These are phyloP conservation scores for Patellaria atrata DNA, from an alignment of 495 filamentous ascomycete genomes.

Conservation along the genomic window DNA sequence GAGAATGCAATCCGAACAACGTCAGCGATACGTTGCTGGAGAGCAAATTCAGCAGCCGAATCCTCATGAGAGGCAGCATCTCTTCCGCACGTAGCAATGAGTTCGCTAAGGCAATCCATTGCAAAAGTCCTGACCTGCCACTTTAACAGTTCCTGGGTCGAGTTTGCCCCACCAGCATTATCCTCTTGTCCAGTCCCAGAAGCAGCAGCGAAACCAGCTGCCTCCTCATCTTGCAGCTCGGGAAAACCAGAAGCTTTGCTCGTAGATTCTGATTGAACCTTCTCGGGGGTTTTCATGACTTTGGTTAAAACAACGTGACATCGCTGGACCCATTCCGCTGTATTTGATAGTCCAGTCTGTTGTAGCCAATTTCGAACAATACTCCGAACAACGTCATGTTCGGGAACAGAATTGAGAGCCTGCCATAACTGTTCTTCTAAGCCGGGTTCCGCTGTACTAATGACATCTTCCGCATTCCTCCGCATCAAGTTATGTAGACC, in stretches of 20 bases:
- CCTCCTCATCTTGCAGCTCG: slow-evolving; percentile 89
- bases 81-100: slow-evolving; percentile 60
- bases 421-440: slow-evolving; percentile 90
- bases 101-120: slow-evolving; percentile 78
- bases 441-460: slow-evolving; percentile 53
- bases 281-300: slow-evolving; percentile 48
- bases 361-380: slow-evolving; percentile 84
- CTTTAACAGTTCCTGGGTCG: slow-evolving; percentile 72
- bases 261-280: slow-evolving; percentile 32
- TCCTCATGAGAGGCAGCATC: slow-evolving; percentile 54
- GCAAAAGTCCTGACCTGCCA: slow-evolving; percentile 96
- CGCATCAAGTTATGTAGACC: slow-evolving; percentile 93
- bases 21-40: slow-evolving; percentile 77
- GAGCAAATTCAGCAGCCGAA: slow-evolving; percentile 52
- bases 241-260: slow-evolving; percentile 39
- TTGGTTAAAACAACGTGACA: slow-evolving; percentile 83
- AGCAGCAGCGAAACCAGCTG: slow-evolving; percentile 77
- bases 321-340: slow-evolving; percentile 68
- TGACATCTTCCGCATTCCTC: slow-evolving; percentile 64
- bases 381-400: slow-evolving; percentile 60
- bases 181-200: slow-evolving; percentile 51
- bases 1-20: slow-evolving; percentile 97
- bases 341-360: slow-evolving; percentile 67
- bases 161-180: slow-evolving; percentile 38
- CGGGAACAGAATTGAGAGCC: slow-evolving; percentile 60